Evolutionary conservation across 2,329 filamentous ascomycete species (phyloP).

Genomic region (Alternaria sp.): DNA sequence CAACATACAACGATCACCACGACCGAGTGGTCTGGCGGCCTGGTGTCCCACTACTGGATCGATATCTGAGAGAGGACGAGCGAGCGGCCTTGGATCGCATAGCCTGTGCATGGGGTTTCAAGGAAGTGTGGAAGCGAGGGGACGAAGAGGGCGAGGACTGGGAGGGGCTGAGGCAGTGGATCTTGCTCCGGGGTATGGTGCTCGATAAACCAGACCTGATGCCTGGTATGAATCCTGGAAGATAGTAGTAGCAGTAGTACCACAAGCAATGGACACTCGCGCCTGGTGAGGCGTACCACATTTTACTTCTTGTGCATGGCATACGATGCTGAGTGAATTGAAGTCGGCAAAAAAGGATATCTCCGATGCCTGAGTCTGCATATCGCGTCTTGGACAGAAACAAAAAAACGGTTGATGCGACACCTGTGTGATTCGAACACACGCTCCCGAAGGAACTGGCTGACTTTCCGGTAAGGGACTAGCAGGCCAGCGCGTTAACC

Average conservation of each 20-base stretch:
- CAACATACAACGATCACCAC: constrained; percentile 95
- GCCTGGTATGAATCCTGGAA: constrained; percentile 77
- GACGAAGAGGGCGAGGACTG: constrained; percentile 93
- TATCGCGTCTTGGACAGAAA: neutral
- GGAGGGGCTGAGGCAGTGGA: constrained; percentile 83
- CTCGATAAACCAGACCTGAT: constrained; percentile 89
- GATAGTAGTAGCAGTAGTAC: constrained; percentile 7
- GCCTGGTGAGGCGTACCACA: neutral
- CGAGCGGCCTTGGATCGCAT: constrained; percentile 85
- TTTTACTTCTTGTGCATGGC: neutral
- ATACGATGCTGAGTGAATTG: neutral
- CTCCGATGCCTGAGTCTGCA: neutral
- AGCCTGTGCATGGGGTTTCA: constrained; percentile 90
- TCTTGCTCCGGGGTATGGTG: constrained; percentile 84
- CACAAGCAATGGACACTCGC: neutral
- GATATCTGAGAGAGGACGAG: constrained; percentile 92
- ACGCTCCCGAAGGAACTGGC: constrained; percentile 43
- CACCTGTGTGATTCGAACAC: constrained; percentile 43
- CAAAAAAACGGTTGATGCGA: constrained; percentile 26
- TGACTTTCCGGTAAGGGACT: constrained; percentile 27
- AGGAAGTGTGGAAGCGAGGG: constrained; percentile 78
- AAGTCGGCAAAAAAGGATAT: neutral
- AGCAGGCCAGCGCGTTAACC: constrained; percentile 42
- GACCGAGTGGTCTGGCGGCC: constrained; percentile 88
- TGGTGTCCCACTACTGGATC: constrained; percentile 78